These are phyloP conservation scores for Sechiopsis laciniata DNA, from an alignment of 306 rosid genomes.

Conservation along the genomic window DNA sequence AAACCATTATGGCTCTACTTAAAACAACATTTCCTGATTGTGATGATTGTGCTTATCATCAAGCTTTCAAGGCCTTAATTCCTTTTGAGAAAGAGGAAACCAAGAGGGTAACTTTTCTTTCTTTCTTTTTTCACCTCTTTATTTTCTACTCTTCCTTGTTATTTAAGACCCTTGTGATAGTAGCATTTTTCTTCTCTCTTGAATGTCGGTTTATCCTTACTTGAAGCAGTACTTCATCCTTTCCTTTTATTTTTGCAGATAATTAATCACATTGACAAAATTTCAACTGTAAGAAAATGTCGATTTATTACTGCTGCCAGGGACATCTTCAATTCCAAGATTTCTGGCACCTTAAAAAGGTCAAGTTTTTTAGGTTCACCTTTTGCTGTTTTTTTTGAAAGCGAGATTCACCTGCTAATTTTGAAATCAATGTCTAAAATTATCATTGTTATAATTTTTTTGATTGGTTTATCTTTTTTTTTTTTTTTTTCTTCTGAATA, in stretches of 20 bases:
- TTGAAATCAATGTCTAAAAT: background rate
- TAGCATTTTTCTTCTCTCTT: constrained; percentile 3
- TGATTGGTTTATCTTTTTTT: background rate
- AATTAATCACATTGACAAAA: constrained; percentile 69
- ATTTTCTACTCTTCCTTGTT: constrained; percentile 22
- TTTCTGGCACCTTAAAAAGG: constrained; percentile 93
- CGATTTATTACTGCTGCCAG: constrained; percentile 65
- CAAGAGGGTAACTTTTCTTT: constrained; percentile 49
- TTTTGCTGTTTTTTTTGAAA: too few relatives aligned
- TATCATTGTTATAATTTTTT: background rate
- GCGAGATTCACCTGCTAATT: background rate
- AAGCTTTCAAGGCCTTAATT: constrained; percentile 79
- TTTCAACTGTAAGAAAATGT: constrained; percentile 66
- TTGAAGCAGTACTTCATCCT: constrained; percentile 15
- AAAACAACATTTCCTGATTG: constrained; percentile 62
- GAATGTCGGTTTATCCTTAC: background rate
- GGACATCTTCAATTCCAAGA: constrained; percentile 75
- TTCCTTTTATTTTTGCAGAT: constrained; percentile 44
- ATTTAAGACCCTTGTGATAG: constrained; percentile 5
- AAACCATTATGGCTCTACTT: constrained; percentile 74
- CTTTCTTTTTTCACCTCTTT: background rate
- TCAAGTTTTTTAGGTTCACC: constrained; percentile 20
- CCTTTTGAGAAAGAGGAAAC: constrained; percentile 78
- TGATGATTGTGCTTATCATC: constrained; percentile 63
- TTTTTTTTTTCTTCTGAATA: background rate